These are phyloP conservation scores for Gliomastix tumulicola DNA, from an alignment of 2,329 filamentous ascomycete genomes.

Conservation along the genomic window DNA sequence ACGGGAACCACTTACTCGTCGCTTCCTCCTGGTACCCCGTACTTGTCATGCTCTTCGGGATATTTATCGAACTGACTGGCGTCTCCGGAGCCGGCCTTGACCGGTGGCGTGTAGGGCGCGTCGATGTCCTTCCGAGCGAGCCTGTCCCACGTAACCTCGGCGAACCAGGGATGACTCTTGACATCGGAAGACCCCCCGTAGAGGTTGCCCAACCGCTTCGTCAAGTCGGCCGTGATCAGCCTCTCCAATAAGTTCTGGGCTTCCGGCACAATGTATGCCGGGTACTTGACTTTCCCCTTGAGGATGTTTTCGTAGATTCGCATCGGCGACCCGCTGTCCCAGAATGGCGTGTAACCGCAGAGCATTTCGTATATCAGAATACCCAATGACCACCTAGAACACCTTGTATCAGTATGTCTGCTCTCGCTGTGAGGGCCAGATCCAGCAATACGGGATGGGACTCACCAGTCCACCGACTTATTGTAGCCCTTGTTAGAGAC, in stretches of 20 bases:
- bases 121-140: slow-evolving; percentile 95
- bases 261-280: slow-evolving; percentile 89
- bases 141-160: slow-evolving; percentile 96
- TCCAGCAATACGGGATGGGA: slow-evolving; percentile 10
- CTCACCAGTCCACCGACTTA: slow-evolving; percentile 97
- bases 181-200: slow-evolving; percentile 88
- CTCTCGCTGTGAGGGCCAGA: too few species aligned
- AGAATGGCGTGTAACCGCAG: slow-evolving; percentile 97
- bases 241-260: slow-evolving; percentile 88
- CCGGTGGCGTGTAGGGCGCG: slow-evolving; percentile 92
- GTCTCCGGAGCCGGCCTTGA: slow-evolving; percentile 88
- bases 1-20: slow-evolving; percentile 87
- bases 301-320: slow-evolving; percentile 99
- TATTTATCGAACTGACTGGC: slow-evolving; percentile 98
- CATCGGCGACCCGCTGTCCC: slow-evolving; percentile 95
- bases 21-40: slow-evolving; percentile 63
- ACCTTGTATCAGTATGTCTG: neutral
- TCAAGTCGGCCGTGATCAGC: slow-evolving; percentile 89
- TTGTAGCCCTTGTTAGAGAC: slow-evolving; percentile 99
- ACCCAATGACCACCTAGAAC: slow-evolving; percentile 85
- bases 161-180: slow-evolving; percentile 93
- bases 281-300: slow-evolving; percentile 92
- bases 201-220: slow-evolving; percentile 89
- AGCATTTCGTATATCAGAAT: slow-evolving; percentile 99
- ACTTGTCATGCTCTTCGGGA: slow-evolving; percentile 91